phyloP scores from a whole-genome alignment of 805 yeast genomes.

The Hanseniaspora clermontiae region DNA sequence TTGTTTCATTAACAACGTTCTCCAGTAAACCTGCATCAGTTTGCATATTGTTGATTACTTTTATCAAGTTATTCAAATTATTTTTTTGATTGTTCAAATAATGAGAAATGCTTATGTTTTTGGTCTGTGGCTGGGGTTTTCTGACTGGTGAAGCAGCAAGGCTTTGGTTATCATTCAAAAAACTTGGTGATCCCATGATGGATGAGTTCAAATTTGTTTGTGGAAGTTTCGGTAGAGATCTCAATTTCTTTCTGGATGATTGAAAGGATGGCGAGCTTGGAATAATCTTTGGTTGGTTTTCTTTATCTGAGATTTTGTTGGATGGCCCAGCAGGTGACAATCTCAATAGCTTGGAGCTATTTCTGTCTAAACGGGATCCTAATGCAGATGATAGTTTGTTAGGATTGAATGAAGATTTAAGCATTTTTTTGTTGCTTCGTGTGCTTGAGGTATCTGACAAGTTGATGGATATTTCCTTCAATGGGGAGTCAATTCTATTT shows the following conservation, averaged over 20 bases:
- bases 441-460: constrained; percentile 4
- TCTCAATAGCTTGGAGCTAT: constrained; percentile 8
- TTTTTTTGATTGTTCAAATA: not conserved
- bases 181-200: constrained; percentile 5
- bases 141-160: not conserved
- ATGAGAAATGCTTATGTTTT: not conserved
- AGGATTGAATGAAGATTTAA: not conserved
- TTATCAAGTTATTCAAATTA: constrained; percentile 1
- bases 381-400: not conserved
- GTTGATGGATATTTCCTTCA: constrained; percentile 6
- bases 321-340: constrained; percentile 2
- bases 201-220: constrained; percentile 2
- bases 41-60: constrained; percentile 1
- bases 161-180: not conserved
- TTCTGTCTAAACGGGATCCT: constrained; percentile 5
- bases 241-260: constrained; percentile 10
- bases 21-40: not conserved
- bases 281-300: not conserved
- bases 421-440: not conserved
- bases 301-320: not conserved
- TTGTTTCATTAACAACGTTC: not conserved
- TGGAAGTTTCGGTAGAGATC: constrained; percentile 6
- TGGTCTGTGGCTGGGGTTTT: not conserved
- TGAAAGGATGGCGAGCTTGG: constrained; percentile 11
- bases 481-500: constrained; percentile 11